A percentile compares a stretch with the other conserved stretches of the same genome.
These are phyloP conservation scores for Akebia trifoliata DNA, from an alignment of 164 flowering plant species.

Conservation along the genomic window DNA sequence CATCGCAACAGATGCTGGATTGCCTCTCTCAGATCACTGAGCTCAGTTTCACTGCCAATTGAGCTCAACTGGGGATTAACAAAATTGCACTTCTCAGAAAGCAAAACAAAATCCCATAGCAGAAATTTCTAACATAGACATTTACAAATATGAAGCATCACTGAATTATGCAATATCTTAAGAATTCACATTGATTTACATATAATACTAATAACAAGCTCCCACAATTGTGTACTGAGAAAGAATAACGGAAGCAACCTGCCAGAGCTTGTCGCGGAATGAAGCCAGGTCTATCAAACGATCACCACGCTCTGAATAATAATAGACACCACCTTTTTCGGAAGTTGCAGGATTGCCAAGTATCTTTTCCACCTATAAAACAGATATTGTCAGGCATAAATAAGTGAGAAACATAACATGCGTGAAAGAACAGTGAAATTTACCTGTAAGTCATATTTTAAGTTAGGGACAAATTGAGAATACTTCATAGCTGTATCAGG, in stretches of 20 bases:
- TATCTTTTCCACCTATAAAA: slow-evolving; percentile 65
- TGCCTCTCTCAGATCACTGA: slow-evolving; percentile 62
- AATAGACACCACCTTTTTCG: slow-evolving; percentile 77
- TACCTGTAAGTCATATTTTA: slow-evolving; percentile 59
- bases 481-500: slow-evolving; percentile 72
- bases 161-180: not conserved
- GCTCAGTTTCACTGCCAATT: slow-evolving; percentile 56
- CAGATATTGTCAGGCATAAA: not conserved
- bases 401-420: not conserved
- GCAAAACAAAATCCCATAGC: too few relatives aligned
- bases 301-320: slow-evolving; percentile 91
- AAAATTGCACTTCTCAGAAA: slow-evolving; percentile 38
- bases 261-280: slow-evolving; percentile 83
- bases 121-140: not conserved
- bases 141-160: not conserved
- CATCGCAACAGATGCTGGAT: slow-evolving; percentile 77
- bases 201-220: not conserved
- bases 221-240: not conserved
- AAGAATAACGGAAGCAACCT: slow-evolving; percentile 40
- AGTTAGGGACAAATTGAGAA: slow-evolving; percentile 49
- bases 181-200: not conserved
- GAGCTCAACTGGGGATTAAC: slow-evolving; percentile 46
- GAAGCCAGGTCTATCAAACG: slow-evolving; percentile 81
- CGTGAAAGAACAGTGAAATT: slow-evolving; percentile 5
- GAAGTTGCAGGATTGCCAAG: slow-evolving; percentile 59